Evolutionary conservation across 345 rosid species (phyloP).

Genomic region (Eucalyptus camaldulensis): DNA sequence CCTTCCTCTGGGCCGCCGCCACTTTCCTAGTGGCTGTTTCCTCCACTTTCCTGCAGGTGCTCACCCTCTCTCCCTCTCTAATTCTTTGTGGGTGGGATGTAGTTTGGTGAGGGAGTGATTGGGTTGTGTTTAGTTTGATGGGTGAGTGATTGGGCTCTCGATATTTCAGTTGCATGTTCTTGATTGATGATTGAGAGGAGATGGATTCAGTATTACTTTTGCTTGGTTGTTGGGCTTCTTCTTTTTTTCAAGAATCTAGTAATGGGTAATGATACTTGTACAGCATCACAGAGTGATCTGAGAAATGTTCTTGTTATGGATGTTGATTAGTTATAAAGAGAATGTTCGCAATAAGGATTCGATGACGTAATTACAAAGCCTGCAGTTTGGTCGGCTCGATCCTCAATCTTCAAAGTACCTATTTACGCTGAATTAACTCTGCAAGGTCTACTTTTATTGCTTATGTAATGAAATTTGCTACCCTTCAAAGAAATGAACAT

Average conservation of each 20-base stretch:
- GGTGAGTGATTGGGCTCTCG: background rate
- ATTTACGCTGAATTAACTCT: background rate
- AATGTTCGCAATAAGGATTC: background rate
- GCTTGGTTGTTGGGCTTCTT: background rate
- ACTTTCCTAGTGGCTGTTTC: constrained; percentile 63
- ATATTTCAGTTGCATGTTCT: background rate
- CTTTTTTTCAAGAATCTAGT: background rate
- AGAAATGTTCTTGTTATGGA: background rate
- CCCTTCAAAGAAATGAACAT: background rate
- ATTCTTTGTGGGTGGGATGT: background rate
- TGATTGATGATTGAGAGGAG: background rate
- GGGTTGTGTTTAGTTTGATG: background rate
- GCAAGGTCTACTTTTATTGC: background rate
- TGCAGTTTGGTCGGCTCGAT: background rate
- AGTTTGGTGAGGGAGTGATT: background rate
- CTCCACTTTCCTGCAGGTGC: constrained; percentile 49
- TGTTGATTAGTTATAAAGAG: background rate
- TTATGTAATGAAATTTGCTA: background rate
- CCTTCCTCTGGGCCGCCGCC: constrained; percentile 65
- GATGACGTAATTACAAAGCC: background rate
- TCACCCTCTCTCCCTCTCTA: background rate
- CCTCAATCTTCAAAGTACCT: background rate
- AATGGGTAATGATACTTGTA: background rate
- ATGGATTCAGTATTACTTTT: background rate
- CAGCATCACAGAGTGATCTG: background rate